Percentiles rank a stretch among this genome's conserved stretches.
Evolutionary conservation across 2,329 filamentous ascomycete species (phyloP).

Genomic region (Chaetoscypha palmicola): DNA sequence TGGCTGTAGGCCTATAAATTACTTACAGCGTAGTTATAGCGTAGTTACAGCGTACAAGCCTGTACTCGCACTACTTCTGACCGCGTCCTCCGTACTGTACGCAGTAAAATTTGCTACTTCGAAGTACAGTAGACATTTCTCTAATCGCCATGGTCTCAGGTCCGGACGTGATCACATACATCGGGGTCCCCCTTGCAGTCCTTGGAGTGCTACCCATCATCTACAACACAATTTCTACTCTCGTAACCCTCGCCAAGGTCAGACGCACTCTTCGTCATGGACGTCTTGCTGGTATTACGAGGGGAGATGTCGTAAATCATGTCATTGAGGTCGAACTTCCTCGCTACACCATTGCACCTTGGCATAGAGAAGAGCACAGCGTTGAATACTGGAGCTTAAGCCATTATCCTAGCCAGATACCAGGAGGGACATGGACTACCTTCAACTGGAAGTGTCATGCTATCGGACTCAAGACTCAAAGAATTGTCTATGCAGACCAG

Average conservation of each 20-base stretch:
- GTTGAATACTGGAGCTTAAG: slow-evolving; percentile 53
- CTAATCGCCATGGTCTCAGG: slow-evolving; percentile 9
- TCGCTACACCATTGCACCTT: slow-evolving; percentile 55
- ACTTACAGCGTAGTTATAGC: no score
- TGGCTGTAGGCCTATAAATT: no score
- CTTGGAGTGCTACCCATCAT: slow-evolving; percentile 57
- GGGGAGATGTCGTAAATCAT: slow-evolving; percentile 57
- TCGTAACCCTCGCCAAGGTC: slow-evolving; percentile 53
- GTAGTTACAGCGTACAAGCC: no score
- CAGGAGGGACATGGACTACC: slow-evolving; percentile 56
- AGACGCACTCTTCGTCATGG: slow-evolving; percentile 50
- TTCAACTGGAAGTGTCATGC: slow-evolving; percentile 60
- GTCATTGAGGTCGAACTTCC: slow-evolving; percentile 61
- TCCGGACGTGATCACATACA: slow-evolving; percentile 47
- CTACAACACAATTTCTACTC: slow-evolving; percentile 56
- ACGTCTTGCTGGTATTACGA: slow-evolving; percentile 51
- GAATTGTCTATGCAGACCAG: slow-evolving; percentile 53
- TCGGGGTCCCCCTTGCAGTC: slow-evolving; percentile 51
- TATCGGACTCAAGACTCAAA: slow-evolving; percentile 54
- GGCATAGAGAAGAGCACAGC: slow-evolving; percentile 46
- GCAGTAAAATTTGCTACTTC: no score
- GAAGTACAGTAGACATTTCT: background rate
- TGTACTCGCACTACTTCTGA: background rate
- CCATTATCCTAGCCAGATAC: slow-evolving; percentile 44
- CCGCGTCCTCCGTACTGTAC: no score